phyloP scores from a whole-genome alignment of 345 rosid species.

The Physaria fendleri region DNA sequence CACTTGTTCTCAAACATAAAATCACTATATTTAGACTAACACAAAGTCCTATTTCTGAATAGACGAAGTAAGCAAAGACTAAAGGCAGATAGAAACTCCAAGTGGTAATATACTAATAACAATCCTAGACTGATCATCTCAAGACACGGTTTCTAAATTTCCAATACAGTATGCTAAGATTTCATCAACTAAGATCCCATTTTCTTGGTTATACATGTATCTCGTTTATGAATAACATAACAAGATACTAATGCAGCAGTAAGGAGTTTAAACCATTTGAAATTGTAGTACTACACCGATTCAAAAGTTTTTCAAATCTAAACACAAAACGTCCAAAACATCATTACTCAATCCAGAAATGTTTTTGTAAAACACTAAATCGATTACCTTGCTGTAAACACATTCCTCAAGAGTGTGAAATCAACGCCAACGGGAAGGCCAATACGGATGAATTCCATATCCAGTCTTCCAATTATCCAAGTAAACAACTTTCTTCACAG shows the following conservation, averaged over 20 bases:
- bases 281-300: constrained; percentile 16
- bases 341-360: constrained; percentile 1
- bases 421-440: constrained; percentile 52
- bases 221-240: not conserved
- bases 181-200: not conserved
- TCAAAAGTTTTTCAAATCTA: constrained; percentile 3
- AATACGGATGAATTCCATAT: constrained; percentile 65
- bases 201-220: not conserved
- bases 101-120: too few relatives aligned
- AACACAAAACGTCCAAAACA: constrained; percentile 5
- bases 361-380: constrained; percentile 5
- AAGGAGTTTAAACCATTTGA: constrained; percentile 11
- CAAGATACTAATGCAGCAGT: not conserved
- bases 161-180: not conserved
- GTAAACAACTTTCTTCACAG: constrained; percentile 57
- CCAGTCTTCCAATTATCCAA: constrained; percentile 96
- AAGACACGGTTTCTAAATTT: not conserved
- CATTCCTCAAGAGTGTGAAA: not conserved
- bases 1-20: too few relatives aligned
- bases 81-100: not conserved
- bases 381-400: constrained; percentile 12
- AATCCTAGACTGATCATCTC: too few relatives aligned
- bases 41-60: too few relatives aligned
- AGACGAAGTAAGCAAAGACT: too few relatives aligned
- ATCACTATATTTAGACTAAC: too few relatives aligned